A percentile compares a stretch with the other conserved stretches of the same genome.
phyloP scores from a whole-genome alignment of 2,329 filamentous ascomycete genomes.

The Dactylellina drechsleri region DNA sequence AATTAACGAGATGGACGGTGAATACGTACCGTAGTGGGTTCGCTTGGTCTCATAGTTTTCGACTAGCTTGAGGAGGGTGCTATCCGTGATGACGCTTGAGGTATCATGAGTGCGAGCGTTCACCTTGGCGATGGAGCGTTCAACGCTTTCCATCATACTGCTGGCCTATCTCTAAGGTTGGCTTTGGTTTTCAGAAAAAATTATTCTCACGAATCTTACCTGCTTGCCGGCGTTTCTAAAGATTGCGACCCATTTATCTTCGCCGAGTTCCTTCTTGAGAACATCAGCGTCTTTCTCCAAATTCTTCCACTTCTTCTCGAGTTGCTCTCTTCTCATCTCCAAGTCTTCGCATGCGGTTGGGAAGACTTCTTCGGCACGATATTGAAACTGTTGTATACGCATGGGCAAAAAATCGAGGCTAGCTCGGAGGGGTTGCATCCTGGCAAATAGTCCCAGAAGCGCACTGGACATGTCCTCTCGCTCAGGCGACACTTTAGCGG shows the following conservation, averaged over 20 bases:
- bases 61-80: conserved; percentile 78
- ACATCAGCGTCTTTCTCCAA: conserved; percentile 91
- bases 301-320: conserved; percentile 88
- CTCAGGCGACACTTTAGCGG: conserved; percentile 45
- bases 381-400: conserved; percentile 86
- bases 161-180: conserved; percentile 67
- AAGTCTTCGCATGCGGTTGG: conserved; percentile 92
- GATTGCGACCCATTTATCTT: conserved; percentile 95
- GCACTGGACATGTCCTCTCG: conserved; percentile 76
- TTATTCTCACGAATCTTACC: conserved; percentile 8
- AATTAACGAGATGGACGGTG: neutral
- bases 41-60: conserved; percentile 96
- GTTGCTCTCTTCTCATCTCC: conserved; percentile 74
- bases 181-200: neutral
- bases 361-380: conserved; percentile 79
- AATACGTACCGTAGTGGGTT: conserved; percentile 74
- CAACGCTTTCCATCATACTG: conserved; percentile 96
- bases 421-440: conserved; percentile 92
- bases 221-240: conserved; percentile 83
- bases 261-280: conserved; percentile 86
- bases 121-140: conserved; percentile 84
- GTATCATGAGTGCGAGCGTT: conserved; percentile 69
- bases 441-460: conserved; percentile 86
- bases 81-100: conserved; percentile 70
- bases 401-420: conserved; percentile 96